Conservation (phyloP, 1,284 basidiomycete species). For the Pseudozyma flocculosa region DNA sequence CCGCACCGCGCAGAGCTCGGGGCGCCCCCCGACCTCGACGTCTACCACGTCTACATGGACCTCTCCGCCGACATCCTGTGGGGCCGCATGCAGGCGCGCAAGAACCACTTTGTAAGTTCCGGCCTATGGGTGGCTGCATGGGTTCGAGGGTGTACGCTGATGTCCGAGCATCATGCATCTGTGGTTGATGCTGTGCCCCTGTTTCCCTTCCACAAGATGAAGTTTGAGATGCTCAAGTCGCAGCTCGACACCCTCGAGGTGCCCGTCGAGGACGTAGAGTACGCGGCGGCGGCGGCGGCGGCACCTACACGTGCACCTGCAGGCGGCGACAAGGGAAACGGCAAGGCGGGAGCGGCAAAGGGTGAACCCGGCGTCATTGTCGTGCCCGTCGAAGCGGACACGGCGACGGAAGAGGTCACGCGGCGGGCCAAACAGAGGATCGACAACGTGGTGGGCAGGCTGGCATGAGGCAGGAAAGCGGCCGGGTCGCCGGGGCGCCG, state of each 20-base stretch:
- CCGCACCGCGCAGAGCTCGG: slow-evolving; percentile 14
- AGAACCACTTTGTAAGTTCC: slow-evolving; percentile 83
- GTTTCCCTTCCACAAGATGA: too few species aligned
- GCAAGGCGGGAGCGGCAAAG: too few species aligned
- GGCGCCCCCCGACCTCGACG: slow-evolving; percentile 49
- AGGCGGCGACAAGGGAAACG: too few species aligned
- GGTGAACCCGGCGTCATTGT: slow-evolving; percentile 8
- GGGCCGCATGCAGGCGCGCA: slow-evolving; percentile 70
- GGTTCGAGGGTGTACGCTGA: too few species aligned
- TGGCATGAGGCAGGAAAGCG: too few species aligned
- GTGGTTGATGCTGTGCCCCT: too few species aligned
- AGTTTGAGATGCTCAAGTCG: slow-evolving; percentile 79
- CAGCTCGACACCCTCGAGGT: slow-evolving; percentile 78
- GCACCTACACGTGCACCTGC: too few species aligned
- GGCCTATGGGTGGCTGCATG: too few species aligned
- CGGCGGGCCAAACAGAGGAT: background rate
- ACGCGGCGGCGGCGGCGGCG: too few species aligned
- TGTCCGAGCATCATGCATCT: too few species aligned
- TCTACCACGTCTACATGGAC: slow-evolving; percentile 80
- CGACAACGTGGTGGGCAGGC: background rate
- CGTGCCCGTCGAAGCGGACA: slow-evolving; percentile 6
- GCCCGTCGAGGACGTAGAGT: slow-evolving; percentile 59
- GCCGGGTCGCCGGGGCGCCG: too few species aligned
- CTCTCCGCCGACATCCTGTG: slow-evolving; percentile 68
- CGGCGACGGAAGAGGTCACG: slow-evolving; percentile 6